Evolutionary conservation across 805 yeast species (phyloP).

Genomic region (Saccharomycopsis microspora): DNA sequence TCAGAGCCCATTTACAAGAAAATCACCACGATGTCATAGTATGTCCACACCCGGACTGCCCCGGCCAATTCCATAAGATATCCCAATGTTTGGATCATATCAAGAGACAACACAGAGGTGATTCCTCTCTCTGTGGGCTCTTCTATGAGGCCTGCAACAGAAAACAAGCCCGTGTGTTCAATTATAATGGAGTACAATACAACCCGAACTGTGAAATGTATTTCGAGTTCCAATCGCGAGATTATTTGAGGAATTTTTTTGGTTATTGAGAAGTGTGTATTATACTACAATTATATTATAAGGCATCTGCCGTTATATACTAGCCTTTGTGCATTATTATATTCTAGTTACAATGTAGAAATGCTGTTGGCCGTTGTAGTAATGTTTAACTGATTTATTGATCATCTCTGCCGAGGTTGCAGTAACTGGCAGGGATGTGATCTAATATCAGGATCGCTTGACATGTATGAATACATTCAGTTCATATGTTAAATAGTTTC

Average conservation of each 20-base stretch:
- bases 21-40: conserved; percentile 8
- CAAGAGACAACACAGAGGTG: neutral
- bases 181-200: conserved; percentile 14
- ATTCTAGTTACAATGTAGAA: too few species aligned
- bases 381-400: too few species aligned
- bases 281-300: too few species aligned
- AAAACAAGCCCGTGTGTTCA: conserved; percentile 9
- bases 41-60: conserved; percentile 8
- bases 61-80: conserved; percentile 2
- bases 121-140: neutral
- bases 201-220: conserved; percentile 13
- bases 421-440: too few species aligned
- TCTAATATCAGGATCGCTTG: too few species aligned
- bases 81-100: conserved; percentile 7
- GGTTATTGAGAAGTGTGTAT: conserved; percentile 3
- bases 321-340: too few species aligned
- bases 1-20: conserved; percentile 6
- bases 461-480: too few species aligned
- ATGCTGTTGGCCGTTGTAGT: too few species aligned
- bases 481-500: too few species aligned
- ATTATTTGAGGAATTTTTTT: conserved; percentile 10
- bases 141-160: conserved; percentile 1
- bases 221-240: conserved; percentile 8
- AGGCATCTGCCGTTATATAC: too few species aligned
- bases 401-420: too few species aligned